phyloP scores from a whole-genome alignment of 208 protist species.

The Porcisia deanei region DNA sequence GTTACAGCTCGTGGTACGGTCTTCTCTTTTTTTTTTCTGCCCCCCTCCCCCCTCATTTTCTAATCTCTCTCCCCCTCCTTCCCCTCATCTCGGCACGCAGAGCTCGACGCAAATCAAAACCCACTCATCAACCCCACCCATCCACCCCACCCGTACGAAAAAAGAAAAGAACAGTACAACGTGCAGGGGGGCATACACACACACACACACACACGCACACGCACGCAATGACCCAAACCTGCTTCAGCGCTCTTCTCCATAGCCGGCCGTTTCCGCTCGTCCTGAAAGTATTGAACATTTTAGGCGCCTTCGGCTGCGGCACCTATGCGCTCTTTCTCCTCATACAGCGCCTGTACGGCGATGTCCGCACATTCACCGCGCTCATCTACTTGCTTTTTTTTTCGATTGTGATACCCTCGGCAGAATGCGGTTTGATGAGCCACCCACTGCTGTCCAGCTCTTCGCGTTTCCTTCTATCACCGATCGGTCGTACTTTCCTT shows the following conservation, averaged over 20 bases:
- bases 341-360: conserved; percentile 28
- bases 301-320: conserved; percentile 58
- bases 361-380: conserved; percentile 39
- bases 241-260: conserved; percentile 14
- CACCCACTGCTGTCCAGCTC: conserved; percentile 46
- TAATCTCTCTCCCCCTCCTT: background rate
- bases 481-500: conserved; percentile 61
- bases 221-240: conserved; percentile 15
- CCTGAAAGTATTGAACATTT: conserved; percentile 43
- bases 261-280: conserved; percentile 39
- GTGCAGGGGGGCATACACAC: background rate
- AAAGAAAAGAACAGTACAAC: no score
- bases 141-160: no score
- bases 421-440: conserved; percentile 59
- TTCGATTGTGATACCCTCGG: conserved; percentile 54
- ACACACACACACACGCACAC: background rate
- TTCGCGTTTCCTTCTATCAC: conserved; percentile 50
- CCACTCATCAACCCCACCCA: no score
- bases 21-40: background rate
- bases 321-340: conserved; percentile 58
- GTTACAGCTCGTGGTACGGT: no score
- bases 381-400: conserved; percentile 58
- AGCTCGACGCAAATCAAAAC: no score
- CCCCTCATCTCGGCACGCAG: no score
- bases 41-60: background rate